Percentiles rank a stretch among this genome's conserved stretches.
These are phyloP conservation scores for Rhodosorus marinus DNA, from an alignment of 23 red algal species.

Conservation along the genomic window DNA sequence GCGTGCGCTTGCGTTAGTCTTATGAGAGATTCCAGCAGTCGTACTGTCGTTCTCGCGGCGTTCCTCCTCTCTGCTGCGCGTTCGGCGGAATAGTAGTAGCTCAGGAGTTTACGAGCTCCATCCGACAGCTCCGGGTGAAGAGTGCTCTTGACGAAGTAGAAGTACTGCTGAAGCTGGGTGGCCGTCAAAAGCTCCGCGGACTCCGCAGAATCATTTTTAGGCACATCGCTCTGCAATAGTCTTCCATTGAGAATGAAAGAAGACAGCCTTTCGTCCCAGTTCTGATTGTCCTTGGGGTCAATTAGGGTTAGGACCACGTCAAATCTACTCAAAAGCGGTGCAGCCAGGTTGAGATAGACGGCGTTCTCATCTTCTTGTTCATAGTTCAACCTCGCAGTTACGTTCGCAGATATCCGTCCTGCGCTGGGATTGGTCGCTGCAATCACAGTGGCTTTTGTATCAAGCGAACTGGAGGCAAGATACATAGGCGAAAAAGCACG, in stretches of 20 bases:
- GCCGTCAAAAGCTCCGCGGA: not conserved
- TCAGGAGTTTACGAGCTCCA: conserved; percentile 23
- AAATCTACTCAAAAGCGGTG: conserved; percentile 80
- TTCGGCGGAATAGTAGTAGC: conserved; percentile 64
- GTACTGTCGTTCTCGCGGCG: conserved; percentile 92
- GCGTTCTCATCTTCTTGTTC: not conserved
- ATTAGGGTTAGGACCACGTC: conserved; percentile 81
- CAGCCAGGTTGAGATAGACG: conserved; percentile 29
- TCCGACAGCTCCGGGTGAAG: conserved; percentile 37
- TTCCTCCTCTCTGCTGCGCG: conserved; percentile 32
- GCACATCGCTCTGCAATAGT: not conserved
- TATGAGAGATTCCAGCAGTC: conserved; percentile 80
- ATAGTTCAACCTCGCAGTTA: not conserved
- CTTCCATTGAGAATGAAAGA: conserved; percentile 80
- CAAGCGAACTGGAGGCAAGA: conserved; percentile 69
- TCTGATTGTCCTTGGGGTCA: conserved; percentile 49
- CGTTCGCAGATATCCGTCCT: not conserved
- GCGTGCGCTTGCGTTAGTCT: conserved; percentile 81
- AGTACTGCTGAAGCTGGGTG: conserved; percentile 3
- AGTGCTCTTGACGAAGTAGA: conserved; percentile 58
- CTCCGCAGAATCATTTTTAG: not conserved
- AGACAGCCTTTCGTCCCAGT: conserved; percentile 66
- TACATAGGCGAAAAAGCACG: too few species aligned
- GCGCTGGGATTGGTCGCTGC: conserved; percentile 76
- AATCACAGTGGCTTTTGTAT: conserved; percentile 74